Conservation (phyloP, 2,329 filamentous ascomycete species). For the Colletotrichum sp. region DNA sequence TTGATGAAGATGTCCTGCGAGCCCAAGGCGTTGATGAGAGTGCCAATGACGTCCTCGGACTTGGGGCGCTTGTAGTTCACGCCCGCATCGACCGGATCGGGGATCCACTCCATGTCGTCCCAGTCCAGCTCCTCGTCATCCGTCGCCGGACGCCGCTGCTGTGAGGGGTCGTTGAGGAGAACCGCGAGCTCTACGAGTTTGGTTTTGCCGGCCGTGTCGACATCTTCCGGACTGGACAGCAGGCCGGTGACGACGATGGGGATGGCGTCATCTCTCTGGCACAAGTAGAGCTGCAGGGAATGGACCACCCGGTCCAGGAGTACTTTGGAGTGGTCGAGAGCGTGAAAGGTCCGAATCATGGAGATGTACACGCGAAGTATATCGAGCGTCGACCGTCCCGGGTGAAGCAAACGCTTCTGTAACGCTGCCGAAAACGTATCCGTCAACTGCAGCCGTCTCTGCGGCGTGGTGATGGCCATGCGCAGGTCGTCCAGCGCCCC, state of each 20-base stretch:
- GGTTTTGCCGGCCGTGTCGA: conserved; percentile 42
- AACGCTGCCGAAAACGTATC: conserved; percentile 71
- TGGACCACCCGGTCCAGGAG: conserved; percentile 76
- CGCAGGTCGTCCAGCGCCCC: conserved; percentile 78
- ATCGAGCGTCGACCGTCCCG: conserved; percentile 76
- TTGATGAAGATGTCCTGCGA: conserved; percentile 89
- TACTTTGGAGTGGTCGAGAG: conserved; percentile 78
- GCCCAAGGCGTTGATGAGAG: conserved; percentile 86
- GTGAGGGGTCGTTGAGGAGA: conserved; percentile 67
- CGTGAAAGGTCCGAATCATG: conserved; percentile 79
- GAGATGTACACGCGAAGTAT: conserved; percentile 80
- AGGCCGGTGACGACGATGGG: conserved; percentile 78
- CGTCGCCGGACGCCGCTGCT: conserved; percentile 55
- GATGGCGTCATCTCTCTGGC: conserved; percentile 78
- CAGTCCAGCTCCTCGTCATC: conserved; percentile 81
- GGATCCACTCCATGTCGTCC: conserved; percentile 92
- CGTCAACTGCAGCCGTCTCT: conserved; percentile 73
- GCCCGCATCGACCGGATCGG: conserved; percentile 90
- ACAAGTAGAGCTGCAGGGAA: conserved; percentile 77
- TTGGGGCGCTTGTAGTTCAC: conserved; percentile 91
- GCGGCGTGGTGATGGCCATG: conserved; percentile 71
- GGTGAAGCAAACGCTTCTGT: conserved; percentile 72
- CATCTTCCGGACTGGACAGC: conserved; percentile 64
- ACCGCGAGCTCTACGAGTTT: conserved; percentile 71
- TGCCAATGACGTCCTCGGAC: conserved; percentile 89